These are phyloP conservation scores for Cystobasidiopsis lactophilus DNA, from an alignment of 768 basidiomycete genomes.

Conservation along the genomic window DNA sequence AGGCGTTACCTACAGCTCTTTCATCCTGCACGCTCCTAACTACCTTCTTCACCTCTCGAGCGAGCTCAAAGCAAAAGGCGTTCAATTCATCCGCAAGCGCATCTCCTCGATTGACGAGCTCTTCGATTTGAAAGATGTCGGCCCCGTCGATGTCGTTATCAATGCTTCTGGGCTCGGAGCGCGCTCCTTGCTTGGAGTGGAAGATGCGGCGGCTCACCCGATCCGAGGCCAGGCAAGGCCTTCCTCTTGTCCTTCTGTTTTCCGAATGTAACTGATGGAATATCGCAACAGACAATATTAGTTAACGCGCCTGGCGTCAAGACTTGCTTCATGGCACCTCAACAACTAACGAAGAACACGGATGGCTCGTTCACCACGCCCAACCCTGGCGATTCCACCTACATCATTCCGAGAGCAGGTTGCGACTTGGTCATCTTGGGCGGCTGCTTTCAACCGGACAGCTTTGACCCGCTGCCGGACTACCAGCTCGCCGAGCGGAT, in stretches of 20 bases:
- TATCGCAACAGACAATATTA: too few species aligned
- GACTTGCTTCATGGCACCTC: conserved; percentile 7
- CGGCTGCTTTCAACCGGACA: conserved; percentile 7
- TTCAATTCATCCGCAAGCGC: neutral
- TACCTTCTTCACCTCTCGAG: neutral
- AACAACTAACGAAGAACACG: conserved; percentile 1
- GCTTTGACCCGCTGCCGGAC: conserved; percentile 6
- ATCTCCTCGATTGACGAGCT: conserved; percentile 1
- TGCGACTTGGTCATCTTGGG: conserved; percentile 5
- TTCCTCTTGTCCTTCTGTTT: conserved; percentile 4
- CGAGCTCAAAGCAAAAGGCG: neutral
- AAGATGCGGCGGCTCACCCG: conserved; percentile 4
- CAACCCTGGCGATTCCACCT: conserved; percentile 6
- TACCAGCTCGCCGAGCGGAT: conserved; percentile 6
- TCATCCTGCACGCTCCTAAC: conserved; percentile 7
- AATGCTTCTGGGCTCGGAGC: conserved; percentile 9
- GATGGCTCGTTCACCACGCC: conserved; percentile 6
- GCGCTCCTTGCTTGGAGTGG: conserved; percentile 1
- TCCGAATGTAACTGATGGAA: conserved; percentile 1
- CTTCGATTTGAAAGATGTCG: neutral
- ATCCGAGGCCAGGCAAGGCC: conserved; percentile 11
- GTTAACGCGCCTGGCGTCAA: neutral
- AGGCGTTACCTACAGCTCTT: conserved; percentile 2
- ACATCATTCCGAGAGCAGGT: conserved; percentile 8
- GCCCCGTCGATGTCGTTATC: conserved; percentile 1